phyloP scores from a whole-genome alignment of 768 basidiomycete genomes.

The Strobilomyces echinocephalus region DNA sequence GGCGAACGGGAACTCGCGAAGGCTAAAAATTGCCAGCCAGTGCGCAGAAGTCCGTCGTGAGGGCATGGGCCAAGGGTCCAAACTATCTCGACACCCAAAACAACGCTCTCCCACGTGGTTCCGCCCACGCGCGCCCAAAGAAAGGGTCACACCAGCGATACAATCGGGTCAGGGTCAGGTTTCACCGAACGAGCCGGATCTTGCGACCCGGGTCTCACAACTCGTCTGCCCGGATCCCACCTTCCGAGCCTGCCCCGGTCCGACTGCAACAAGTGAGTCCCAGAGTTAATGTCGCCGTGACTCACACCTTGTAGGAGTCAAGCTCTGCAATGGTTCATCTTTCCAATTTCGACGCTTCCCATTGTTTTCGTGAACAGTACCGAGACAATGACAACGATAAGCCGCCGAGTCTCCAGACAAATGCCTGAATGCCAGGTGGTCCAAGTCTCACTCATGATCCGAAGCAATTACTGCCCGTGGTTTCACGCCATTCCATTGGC shows the following conservation, averaged over 20 bases:
- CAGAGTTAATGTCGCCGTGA: conserved; percentile 10
- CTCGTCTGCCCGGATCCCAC: too few species aligned
- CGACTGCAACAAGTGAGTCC: conserved; percentile 1
- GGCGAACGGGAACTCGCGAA: conserved; percentile 21
- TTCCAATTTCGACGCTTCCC: conserved; percentile 1
- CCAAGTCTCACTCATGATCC: background rate
- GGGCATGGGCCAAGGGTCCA: conserved; percentile 14
- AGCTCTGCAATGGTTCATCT: background rate
- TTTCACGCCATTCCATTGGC: conserved; percentile 10
- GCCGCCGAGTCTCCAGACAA: background rate
- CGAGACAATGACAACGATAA: background rate
- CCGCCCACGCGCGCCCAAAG: too few species aligned
- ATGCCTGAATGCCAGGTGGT: background rate
- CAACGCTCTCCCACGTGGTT: conserved; percentile 23
- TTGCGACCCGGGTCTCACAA: conserved; percentile 10
- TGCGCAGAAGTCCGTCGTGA: too few species aligned
- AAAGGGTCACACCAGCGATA: conserved; percentile 7
- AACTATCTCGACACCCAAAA: conserved; percentile 17
- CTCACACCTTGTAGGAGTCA: conserved; percentile 12
- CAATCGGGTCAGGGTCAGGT: conserved; percentile 13
- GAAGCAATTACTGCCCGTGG: conserved; percentile 10
- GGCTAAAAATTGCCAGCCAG: conserved; percentile 10
- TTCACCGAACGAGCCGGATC: conserved; percentile 10
- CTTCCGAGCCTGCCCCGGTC: background rate
- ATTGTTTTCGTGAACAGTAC: conserved; percentile 6